A percentile compares a stretch with the other conserved stretches of the same genome.
Conservation (phyloP, 768 basidiomycete genomes). For the Mrakia hoshinonis region DNA sequence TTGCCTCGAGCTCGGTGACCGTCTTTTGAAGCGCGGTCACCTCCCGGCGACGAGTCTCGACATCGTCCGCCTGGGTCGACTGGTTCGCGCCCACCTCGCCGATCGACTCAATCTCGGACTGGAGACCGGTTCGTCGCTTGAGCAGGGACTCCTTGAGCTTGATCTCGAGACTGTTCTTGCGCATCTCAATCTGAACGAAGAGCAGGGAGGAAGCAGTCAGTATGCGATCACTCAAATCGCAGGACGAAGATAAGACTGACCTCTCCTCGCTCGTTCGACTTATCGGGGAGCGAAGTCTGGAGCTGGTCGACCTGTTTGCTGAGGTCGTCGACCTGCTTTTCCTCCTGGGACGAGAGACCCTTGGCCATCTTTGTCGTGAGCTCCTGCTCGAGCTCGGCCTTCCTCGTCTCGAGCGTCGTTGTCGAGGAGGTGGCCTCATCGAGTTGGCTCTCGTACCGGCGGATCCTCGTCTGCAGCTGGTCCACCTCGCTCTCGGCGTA, state of each 20-base stretch:
- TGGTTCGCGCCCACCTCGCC: conserved; percentile 45
- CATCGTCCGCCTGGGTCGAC: conserved; percentile 50
- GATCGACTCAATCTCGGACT: conserved; percentile 63
- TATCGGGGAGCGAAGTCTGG: conserved; percentile 64
- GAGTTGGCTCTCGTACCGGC: conserved; percentile 56
- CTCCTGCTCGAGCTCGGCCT: conserved; percentile 60
- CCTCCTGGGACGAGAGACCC: conserved; percentile 65
- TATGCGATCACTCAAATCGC: neutral
- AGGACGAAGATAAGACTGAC: neutral
- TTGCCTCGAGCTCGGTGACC: conserved; percentile 57
- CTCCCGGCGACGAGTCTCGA: conserved; percentile 62
- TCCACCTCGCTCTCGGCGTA: conserved; percentile 62
- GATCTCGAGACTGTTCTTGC: conserved; percentile 76
- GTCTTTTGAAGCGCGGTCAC: conserved; percentile 57
- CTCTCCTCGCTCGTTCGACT: conserved; percentile 50
- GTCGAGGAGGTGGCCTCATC: conserved; percentile 68
- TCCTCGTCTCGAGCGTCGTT: conserved; percentile 53
- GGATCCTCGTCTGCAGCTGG: conserved; percentile 53
- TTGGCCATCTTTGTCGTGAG: conserved; percentile 64
- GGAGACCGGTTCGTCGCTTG: conserved; percentile 69
- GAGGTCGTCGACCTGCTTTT: conserved; percentile 54
- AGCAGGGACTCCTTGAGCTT: conserved; percentile 84
- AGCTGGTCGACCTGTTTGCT: conserved; percentile 59
- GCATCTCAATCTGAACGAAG: conserved; percentile 54
- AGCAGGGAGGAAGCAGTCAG: neutral